Percentiles rank a stretch among this genome's conserved stretches.
Conservation (phyloP, 805 yeast species). For the Saturnispora serradocipensis region DNA sequence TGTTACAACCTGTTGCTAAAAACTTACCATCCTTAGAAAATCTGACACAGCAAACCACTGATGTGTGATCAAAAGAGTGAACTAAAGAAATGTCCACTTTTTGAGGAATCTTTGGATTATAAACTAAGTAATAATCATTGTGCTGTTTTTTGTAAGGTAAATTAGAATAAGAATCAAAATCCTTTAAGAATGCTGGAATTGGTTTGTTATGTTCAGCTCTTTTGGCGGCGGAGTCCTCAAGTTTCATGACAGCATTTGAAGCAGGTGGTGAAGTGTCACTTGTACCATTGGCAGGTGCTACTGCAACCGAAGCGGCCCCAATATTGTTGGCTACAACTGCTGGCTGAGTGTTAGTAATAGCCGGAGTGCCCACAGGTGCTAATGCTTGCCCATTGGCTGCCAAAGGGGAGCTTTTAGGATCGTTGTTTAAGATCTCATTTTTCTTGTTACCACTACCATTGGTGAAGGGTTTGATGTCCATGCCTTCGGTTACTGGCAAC, state of each 20-base stretch:
- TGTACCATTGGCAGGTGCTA: neutral
- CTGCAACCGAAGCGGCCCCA: conserved; percentile 10
- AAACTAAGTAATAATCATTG: conserved; percentile 78
- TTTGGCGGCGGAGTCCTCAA: conserved; percentile 29
- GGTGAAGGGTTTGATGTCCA: conserved; percentile 1
- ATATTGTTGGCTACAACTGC: conserved; percentile 8
- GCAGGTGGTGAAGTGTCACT: neutral
- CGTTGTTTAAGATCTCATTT: conserved; percentile 7
- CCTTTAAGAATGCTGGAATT: conserved; percentile 72
- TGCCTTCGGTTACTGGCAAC: conserved; percentile 1
- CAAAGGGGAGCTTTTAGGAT: neutral
- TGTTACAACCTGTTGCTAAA: conserved; percentile 95
- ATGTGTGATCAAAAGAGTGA: conserved; percentile 83
- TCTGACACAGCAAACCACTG: conserved; percentile 94
- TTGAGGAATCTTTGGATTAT: conserved; percentile 77
- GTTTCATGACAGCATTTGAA: neutral
- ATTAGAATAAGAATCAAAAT: conserved; percentile 70
- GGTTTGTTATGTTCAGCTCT: conserved; percentile 56
- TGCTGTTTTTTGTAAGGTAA: conserved; percentile 74
- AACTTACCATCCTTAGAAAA: conserved; percentile 87
- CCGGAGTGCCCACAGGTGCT: neutral
- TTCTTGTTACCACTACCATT: conserved; percentile 3
- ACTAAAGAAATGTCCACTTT: conserved; percentile 78
- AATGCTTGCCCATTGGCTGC: neutral
- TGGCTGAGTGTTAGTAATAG: conserved; percentile 3